Base-by-base conservation (phyloP, 257 asterid species). In the Asclepias syriaca region DNA sequence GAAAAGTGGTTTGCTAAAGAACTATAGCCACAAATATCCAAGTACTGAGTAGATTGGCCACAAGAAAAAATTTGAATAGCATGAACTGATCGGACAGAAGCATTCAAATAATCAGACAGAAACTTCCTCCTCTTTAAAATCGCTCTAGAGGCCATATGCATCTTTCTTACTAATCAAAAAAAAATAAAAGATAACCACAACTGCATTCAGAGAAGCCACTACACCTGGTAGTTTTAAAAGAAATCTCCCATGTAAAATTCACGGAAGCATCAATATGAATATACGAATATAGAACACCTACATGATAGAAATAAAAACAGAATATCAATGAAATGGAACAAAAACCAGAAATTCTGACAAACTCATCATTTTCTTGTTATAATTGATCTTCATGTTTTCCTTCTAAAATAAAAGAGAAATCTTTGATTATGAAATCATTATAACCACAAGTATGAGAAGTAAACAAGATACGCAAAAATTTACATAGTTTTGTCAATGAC, bases 61-160 rank as follows among this genome's bases (percentile, higher is more conserved):
- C 40, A 73, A 60, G 81, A 74, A 72, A 74, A 54, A 66, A 75
- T 60, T 65, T 77, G 91, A 75, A 73, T 75, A 74, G 75, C 78
- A 81, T 78, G 85, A 68, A 78, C 57, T 43, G 85, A 78, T 50
- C 79, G 77, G 78, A 73, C 79, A 67, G 86, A 79, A 55, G 66
- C 83, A 77, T 81, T 79, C 77, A 88, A 78, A 79, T 84, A 84
- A 75, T 88, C 87, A 32, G 83, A 78, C 50, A 84, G 48, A 74
- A 72, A 66, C 77, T 79, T 85, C 80, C 88, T 80, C 85, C 89
- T 83, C 83, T 88, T 78, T 81, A 86, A 77, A 70, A 92, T 83
- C 22, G 80, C 88, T 77, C 88, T 81, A 77, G 90, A 79, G 77
- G 98, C 89, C 96, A 92, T 92, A 59, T 53, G 71, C 72, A 68